These are phyloP conservation scores for Pythium vanterpoolii DNA, from an alignment of 352 stramenopile genomes.

Conservation along the genomic window DNA sequence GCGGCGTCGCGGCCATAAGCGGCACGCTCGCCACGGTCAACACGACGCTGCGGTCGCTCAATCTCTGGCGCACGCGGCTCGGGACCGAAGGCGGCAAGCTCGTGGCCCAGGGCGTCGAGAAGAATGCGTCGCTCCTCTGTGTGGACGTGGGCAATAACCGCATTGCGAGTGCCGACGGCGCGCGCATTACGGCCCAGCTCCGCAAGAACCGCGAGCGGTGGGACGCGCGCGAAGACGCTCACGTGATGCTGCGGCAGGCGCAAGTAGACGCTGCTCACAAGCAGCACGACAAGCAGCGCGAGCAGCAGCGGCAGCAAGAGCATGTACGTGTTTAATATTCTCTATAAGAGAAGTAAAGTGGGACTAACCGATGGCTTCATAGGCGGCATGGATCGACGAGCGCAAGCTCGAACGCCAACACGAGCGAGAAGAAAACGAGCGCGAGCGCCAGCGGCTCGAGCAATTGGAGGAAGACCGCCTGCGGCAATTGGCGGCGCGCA, in stretches of 20 bases:
- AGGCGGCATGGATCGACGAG: conserved; percentile 78
- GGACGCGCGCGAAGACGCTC: conserved; percentile 39
- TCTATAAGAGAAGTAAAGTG: neutral
- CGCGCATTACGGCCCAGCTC: conserved; percentile 45
- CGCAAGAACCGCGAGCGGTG: conserved; percentile 38
- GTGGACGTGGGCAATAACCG: conserved; percentile 84
- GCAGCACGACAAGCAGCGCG: conserved; percentile 46
- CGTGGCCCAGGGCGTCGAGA: conserved; percentile 47
- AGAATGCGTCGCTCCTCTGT: conserved; percentile 58
- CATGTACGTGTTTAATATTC: conserved; percentile 32
- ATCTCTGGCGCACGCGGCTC: conserved; percentile 72
- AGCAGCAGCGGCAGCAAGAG: conserved; percentile 45
- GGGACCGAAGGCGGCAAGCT: conserved; percentile 65
- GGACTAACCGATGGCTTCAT: neutral
- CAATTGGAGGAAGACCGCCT: conserved; percentile 61
- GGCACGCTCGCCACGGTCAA: conserved; percentile 54
- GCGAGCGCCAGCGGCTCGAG: conserved; percentile 40
- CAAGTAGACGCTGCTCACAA: conserved; percentile 50
- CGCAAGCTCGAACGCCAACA: conserved; percentile 58
- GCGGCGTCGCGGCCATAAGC: conserved; percentile 46
- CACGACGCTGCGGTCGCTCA: conserved; percentile 57
- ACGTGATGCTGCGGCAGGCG: conserved; percentile 40
- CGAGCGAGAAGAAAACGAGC: conserved; percentile 21
- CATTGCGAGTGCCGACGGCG: conserved; percentile 46
- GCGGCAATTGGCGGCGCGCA: conserved; percentile 62